phyloP scores from a whole-genome alignment of 805 yeast species.

The Danielozyma ontarioensis region DNA sequence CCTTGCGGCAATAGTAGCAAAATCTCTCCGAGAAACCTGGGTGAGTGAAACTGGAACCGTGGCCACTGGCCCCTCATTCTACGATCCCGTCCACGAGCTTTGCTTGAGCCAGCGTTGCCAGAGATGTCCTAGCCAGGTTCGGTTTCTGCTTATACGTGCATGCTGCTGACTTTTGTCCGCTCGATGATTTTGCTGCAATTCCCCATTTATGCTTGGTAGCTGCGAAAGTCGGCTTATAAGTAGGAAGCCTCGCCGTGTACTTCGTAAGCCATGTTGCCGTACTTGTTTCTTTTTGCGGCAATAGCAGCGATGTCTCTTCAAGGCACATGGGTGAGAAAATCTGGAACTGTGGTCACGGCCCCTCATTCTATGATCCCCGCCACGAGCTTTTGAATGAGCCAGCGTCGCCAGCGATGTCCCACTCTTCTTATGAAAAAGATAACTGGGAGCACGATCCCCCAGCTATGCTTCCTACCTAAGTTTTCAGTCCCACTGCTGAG shows the following conservation, averaged over 20 bases:
- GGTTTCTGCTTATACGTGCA: too few relatives aligned
- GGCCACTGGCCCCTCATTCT: conserved; percentile 13
- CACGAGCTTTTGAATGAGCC: conserved; percentile 16
- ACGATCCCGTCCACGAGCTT: conserved; percentile 14
- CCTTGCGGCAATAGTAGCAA: too few relatives aligned
- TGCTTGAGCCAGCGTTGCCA: conserved; percentile 15
- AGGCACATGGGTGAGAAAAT: conserved; percentile 19
- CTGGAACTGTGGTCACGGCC: conserved; percentile 13
- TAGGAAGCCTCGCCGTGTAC: too few relatives aligned
- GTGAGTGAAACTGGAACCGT: conserved; percentile 14
- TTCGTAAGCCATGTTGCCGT: too few relatives aligned
- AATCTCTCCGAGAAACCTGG: conserved; percentile 20
- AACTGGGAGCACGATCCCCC: conserved; percentile 18
- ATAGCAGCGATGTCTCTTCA: too few relatives aligned
- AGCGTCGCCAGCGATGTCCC: conserved; percentile 14
- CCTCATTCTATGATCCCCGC: conserved; percentile 12
- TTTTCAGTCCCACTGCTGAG: conserved; percentile 11
- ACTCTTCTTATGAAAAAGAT: conserved; percentile 15
- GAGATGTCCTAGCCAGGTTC: conserved; percentile 18
- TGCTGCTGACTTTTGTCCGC: too few relatives aligned
- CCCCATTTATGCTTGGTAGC: too few relatives aligned
- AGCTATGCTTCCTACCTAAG: conserved; percentile 14
- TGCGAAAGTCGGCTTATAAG: too few relatives aligned
- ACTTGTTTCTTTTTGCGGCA: too few relatives aligned
- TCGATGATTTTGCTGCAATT: too few relatives aligned